phyloP scores from a whole-genome alignment of 2,329 filamentous ascomycete genomes.

The Colletotrichum caudatum region DNA sequence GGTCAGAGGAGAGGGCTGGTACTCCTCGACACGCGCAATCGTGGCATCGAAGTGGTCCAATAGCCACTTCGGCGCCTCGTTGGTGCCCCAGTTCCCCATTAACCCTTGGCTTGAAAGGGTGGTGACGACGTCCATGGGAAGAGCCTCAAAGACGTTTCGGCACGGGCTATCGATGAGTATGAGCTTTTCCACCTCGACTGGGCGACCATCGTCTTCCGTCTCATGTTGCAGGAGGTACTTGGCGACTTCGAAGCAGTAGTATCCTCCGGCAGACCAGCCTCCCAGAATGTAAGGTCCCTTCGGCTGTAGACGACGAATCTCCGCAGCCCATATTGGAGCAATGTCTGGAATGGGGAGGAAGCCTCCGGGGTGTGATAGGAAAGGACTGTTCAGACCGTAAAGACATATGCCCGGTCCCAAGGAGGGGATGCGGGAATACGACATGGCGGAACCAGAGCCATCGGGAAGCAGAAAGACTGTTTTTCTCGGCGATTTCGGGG shows the following conservation, averaged over 20 bases:
- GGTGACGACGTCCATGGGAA: neutral
- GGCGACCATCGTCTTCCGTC: neutral
- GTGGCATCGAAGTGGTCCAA: constrained; percentile 1
- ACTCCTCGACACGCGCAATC: constrained; percentile 5
- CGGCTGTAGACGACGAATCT: neutral
- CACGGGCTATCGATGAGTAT: neutral
- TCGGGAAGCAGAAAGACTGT: neutral
- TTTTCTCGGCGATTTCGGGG: neutral
- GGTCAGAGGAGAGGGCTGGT: neutral
- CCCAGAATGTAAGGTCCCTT: neutral
- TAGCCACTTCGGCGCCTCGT: constrained; percentile 1
- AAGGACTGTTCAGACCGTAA: neutral
- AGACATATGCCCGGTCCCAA: neutral
- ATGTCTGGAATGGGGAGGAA: neutral
- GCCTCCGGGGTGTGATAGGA: neutral
- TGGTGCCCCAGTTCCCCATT: neutral
- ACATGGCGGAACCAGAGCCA: constrained; percentile 1
- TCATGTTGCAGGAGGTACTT: neutral
- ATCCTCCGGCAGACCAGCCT: neutral
- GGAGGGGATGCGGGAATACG: neutral
- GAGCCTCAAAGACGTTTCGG: neutral
- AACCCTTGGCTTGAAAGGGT: neutral
- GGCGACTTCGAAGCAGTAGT: neutral
- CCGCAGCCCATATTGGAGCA: neutral
- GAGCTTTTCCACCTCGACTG: neutral